phyloP scores from a whole-genome alignment of 805 yeast genomes.

The Komagataella kurtzmanii region DNA sequence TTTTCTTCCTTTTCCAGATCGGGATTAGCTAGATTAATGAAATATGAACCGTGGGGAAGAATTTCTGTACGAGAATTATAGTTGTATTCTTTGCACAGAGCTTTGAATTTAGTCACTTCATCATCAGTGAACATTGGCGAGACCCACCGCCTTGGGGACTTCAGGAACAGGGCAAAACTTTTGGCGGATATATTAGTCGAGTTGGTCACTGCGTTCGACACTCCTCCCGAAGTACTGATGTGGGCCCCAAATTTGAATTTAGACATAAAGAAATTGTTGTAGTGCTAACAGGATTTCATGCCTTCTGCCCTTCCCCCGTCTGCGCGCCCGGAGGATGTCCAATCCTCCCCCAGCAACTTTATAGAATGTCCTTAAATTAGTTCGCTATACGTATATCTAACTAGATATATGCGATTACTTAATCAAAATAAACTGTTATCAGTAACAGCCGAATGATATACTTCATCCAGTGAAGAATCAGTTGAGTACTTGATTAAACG shows the following conservation, averaged over 20 bases:
- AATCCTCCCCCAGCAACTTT: too few species aligned
- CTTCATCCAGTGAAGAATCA: background rate
- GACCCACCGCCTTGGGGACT: conserved; percentile 85
- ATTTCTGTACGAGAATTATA: conserved; percentile 70
- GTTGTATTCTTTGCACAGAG: conserved; percentile 44
- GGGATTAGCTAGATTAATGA: conserved; percentile 88
- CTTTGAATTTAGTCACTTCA: conserved; percentile 55
- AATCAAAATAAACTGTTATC: background rate
- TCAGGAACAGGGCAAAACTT: conserved; percentile 82
- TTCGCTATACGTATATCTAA: too few species aligned
- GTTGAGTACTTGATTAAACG: background rate
- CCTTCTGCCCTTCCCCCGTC: background rate
- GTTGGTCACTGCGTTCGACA: conserved; percentile 20
- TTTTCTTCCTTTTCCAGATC: conserved; percentile 66
- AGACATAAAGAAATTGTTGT: background rate
- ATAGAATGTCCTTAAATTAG: background rate
- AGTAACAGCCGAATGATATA: background rate
- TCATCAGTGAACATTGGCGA: conserved; percentile 61
- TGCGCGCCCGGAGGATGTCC: background rate
- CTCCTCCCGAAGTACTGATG: conserved; percentile 71
- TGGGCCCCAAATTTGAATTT: conserved; percentile 77
- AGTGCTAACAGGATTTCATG: background rate
- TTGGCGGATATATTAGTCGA: conserved; percentile 47
- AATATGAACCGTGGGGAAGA: conserved; percentile 90
- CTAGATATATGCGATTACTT: background rate